Conservation (phyloP, 768 basidiomycete species). For the Lactarius indigo region DNA sequence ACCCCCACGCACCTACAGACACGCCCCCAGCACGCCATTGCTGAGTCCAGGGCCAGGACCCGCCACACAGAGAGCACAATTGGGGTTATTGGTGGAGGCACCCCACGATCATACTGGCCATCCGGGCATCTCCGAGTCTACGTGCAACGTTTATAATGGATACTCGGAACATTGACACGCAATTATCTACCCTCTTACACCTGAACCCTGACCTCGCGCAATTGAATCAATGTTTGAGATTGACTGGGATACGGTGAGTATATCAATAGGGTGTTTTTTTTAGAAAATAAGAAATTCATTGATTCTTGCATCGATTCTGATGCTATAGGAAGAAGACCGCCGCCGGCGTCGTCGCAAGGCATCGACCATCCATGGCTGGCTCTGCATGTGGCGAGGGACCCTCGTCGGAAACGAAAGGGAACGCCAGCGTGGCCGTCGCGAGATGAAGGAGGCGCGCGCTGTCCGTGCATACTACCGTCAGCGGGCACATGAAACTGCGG, state of each 20-base stretch:
- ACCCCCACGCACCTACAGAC: neutral
- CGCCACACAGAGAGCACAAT: neutral
- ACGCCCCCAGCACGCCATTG: neutral
- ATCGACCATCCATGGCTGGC: slow-evolving; percentile 28
- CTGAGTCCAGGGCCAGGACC: neutral
- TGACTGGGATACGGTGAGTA: slow-evolving; percentile 24
- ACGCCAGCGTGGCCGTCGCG: slow-evolving; percentile 23
- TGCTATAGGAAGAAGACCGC: slow-evolving; percentile 17
- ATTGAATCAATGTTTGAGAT: slow-evolving; percentile 18
- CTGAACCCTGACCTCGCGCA: slow-evolving; percentile 8
- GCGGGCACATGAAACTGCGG: neutral
- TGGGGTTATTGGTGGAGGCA: neutral
- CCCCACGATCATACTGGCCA: neutral
- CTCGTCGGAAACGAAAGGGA: slow-evolving; percentile 21
- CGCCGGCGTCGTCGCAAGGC: slow-evolving; percentile 14
- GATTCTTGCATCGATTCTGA: neutral
- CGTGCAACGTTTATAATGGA: neutral
- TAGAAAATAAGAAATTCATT: neutral
- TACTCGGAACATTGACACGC: neutral
- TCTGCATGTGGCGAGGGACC: slow-evolving; percentile 27
- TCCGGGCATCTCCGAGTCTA: slow-evolving; percentile 20
- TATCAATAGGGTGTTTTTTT: neutral
- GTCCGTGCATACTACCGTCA: slow-evolving; percentile 4
- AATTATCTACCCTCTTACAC: slow-evolving; percentile 6
- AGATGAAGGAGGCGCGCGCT: slow-evolving; percentile 25